Conservation (phyloP, 257 asterid species). For the Penstemon barbatus region DNA sequence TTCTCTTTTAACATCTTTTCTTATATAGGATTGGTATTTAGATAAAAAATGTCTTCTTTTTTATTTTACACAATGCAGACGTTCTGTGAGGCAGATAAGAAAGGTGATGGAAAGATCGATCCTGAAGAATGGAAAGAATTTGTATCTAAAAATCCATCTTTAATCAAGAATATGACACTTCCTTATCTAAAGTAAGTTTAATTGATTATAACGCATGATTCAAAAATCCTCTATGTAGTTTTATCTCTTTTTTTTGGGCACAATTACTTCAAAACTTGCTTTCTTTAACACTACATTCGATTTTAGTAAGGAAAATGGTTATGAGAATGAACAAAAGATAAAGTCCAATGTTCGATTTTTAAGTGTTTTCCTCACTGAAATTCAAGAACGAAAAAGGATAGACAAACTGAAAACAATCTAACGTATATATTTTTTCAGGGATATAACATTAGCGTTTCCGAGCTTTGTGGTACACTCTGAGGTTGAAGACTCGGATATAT, state of each 20-base stretch:
- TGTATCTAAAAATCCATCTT: slow-evolving; percentile 56
- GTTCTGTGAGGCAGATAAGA: slow-evolving; percentile 66
- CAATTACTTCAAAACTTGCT: too few relatives aligned
- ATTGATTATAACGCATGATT: too few relatives aligned
- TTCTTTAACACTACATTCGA: too few relatives aligned
- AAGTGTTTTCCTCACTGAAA: too few relatives aligned
- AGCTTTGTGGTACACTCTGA: slow-evolving; percentile 67
- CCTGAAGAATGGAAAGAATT: slow-evolving; percentile 69
- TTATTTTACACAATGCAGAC: slow-evolving; percentile 41
- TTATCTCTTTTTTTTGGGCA: too few relatives aligned
- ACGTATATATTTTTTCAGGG: slow-evolving; percentile 40
- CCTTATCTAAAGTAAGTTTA: slow-evolving; percentile 55
- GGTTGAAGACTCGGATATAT: slow-evolving; percentile 58
- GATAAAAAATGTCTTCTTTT: background rate
- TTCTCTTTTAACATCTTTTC: background rate
- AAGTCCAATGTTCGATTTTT: too few relatives aligned
- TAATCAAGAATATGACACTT: slow-evolving; percentile 70
- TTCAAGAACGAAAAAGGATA: too few relatives aligned
- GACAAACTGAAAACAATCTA: too few relatives aligned
- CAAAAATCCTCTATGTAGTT: too few relatives aligned
- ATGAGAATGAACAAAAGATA: too few relatives aligned
- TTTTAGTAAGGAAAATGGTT: too few relatives aligned
- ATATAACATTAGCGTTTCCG: slow-evolving; percentile 75
- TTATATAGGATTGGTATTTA: background rate
- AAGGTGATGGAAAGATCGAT: slow-evolving; percentile 64